Base-by-base conservation (phyloP, 345 rosid genomes). In the Heritiera littoralis region DNA sequence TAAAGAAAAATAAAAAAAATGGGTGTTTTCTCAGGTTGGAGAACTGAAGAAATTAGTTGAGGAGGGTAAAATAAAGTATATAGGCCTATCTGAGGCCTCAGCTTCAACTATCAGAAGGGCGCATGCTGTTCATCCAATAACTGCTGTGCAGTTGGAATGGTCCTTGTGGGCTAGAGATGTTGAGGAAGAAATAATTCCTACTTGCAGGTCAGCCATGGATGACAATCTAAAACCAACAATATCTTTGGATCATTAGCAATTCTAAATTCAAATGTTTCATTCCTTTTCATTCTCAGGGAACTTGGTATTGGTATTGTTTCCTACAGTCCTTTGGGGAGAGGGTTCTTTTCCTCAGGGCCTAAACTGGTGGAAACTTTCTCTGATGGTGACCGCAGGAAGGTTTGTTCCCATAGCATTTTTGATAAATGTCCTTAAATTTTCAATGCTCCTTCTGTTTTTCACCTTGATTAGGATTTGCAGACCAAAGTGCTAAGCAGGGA, bases 31-130 rank as follows among this genome's bases (percentile, higher is more conserved):
- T 12, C 35, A 72, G 59, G 54, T 72, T 9, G 90, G 93, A n/a
- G 92, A 88, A 64, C 72, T 92, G 46, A 90, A 92, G 89, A 92
- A 89, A 72, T 87, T 93, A 0, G 90, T 90, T 2, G 91, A 88
- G 80, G 93, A 89, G 77, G 94, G 98, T 35, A 90, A 93, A 76
- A 84, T 93, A 80, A 93, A 89, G 84, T 90, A 90, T 46, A 72
- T 90, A 0, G 96, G 92, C 48, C 76, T 93, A n/a, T 90, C 94
- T 1, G 93, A 93, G 86, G 94, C 94, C 45, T 93, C 94, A 7
- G 90, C 92, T 15, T 88, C 96, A 41, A 90, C 94, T 49, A 92
- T 93, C 67, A 88, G 92, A 84, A 79, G 98, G 68, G 98, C 94
- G 18, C 94, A 92, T 76, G 91, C 89, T 61, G 88, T 92, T 84